Evolutionary conservation across 805 yeast genomes (phyloP).

Genomic region (Candida nemodendra): DNA sequence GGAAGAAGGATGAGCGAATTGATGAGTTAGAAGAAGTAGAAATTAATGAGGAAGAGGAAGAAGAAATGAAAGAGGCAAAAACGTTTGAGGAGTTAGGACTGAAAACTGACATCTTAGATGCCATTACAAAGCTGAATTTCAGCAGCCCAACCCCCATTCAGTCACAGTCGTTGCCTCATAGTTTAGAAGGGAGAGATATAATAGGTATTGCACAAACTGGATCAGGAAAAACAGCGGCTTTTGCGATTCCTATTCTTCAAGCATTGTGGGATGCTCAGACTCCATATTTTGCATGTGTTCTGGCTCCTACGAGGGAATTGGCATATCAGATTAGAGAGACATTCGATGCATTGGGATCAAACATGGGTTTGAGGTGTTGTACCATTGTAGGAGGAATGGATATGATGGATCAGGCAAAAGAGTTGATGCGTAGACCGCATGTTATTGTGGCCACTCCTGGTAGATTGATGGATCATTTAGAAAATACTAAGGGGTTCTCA

Average conservation of each 20-base stretch:
- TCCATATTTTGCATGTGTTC: constrained; percentile 83
- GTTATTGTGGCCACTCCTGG: constrained; percentile 92
- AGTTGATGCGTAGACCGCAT: constrained; percentile 91
- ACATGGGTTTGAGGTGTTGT: constrained; percentile 88
- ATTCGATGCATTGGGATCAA: constrained; percentile 86
- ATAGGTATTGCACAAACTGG: constrained; percentile 98
- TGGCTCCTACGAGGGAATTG: constrained; percentile 84
- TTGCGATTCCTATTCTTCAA: constrained; percentile 93
- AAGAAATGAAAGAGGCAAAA: constrained; percentile 13
- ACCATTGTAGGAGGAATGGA: constrained; percentile 98
- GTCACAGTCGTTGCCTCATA: constrained; percentile 86
- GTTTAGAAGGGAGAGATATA: constrained; percentile 85
- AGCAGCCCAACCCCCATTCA: constrained; percentile 92
- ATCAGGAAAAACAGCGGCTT: constrained; percentile 97
- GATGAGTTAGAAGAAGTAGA: constrained; percentile 7
- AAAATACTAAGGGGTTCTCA: constrained; percentile 86
- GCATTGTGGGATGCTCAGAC: constrained; percentile 85
- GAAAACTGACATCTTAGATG: constrained; percentile 76
- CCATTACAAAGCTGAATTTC: constrained; percentile 73
- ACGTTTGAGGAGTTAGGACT: constrained; percentile 58
- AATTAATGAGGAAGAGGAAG: constrained; percentile 12
- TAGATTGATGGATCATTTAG: constrained; percentile 88
- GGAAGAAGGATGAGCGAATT: constrained; percentile 21
- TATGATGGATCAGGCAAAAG: constrained; percentile 96
- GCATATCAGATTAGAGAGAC: constrained; percentile 91